phyloP scores from a whole-genome alignment of 257 asterid genomes.

The Fraxinus excelsior region DNA sequence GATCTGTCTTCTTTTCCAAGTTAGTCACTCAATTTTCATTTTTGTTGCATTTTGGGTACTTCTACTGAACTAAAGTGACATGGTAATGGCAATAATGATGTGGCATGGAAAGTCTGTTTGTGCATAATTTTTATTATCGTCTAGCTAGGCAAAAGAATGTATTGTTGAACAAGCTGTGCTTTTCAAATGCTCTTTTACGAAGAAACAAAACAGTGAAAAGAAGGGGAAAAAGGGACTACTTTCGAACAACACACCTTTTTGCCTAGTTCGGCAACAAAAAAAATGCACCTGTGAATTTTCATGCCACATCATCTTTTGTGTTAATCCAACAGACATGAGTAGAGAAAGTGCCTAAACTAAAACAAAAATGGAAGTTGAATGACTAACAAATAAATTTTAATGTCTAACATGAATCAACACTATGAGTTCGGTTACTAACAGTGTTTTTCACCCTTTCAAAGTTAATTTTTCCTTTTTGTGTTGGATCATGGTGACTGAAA shows the following conservation, averaged over 20 bases:
- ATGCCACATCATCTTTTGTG: not conserved
- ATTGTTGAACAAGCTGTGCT: not conserved
- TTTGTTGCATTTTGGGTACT: not conserved
- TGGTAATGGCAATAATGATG: not conserved
- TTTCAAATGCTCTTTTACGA: not conserved
- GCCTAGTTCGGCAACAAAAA: not conserved
- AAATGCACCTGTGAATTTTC: not conserved
- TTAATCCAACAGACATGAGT: not conserved
- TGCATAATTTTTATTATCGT: not conserved
- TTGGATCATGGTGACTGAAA: not conserved
- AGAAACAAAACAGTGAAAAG: not conserved
- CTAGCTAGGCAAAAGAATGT: not conserved
- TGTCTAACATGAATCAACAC: not conserved
- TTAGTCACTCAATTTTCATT: not conserved
- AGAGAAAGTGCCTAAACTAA: not conserved
- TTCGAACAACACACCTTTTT: not conserved
- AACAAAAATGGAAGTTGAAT: not conserved
- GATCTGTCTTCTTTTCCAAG: not conserved
- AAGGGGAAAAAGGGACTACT: not conserved
- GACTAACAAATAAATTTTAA: not conserved
- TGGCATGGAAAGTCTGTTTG: not conserved
- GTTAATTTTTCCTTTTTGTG: not conserved
- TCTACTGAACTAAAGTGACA: not conserved
- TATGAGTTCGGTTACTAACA: not conserved
- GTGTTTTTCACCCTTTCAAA: not conserved